A percentile compares a stretch with the other conserved stretches of the same genome.
Evolutionary conservation across 1,139 yeast genomes (phyloP).

Genomic region (Insectozyma bohioensis): DNA sequence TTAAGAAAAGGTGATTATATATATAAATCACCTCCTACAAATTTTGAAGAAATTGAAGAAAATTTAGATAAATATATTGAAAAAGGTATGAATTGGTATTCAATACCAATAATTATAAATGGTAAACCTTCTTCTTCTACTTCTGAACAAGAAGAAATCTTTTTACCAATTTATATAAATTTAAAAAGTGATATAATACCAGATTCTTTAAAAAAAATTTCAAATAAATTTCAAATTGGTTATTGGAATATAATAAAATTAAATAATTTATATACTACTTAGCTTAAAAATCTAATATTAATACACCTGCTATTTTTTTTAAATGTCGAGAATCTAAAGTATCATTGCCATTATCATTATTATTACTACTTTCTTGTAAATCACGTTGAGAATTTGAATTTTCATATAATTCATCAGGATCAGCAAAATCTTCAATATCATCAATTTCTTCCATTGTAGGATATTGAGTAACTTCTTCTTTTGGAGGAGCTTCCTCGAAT

Average conservation of each 20-base stretch:
- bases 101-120: slow-evolving; percentile 26
- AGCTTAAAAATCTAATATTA: slow-evolving; percentile 55
- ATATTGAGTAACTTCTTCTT: slow-evolving; percentile 22
- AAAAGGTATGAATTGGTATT: slow-evolving; percentile 34
- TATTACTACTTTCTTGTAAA: slow-evolving; percentile 17
- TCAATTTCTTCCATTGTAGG: slow-evolving; percentile 17
- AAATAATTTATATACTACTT: slow-evolving; percentile 12
- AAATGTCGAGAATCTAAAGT: slow-evolving; percentile 52
- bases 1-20: slow-evolving; percentile 19
- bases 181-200: slow-evolving; percentile 30
- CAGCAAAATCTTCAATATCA: slow-evolving; percentile 15
- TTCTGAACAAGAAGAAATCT: slow-evolving; percentile 16
- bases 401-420: slow-evolving; percentile 9
- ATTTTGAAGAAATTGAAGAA: slow-evolving; percentile 16
- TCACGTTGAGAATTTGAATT: slow-evolving; percentile 23
- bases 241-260: slow-evolving; percentile 34
- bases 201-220: slow-evolving; percentile 18
- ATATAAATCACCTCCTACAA: slow-evolving; percentile 6
- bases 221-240: slow-evolving; percentile 26
- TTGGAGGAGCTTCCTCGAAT: slow-evolving; percentile 25
- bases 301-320: slow-evolving; percentile 52
- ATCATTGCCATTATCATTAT: slow-evolving; percentile 10
- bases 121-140: slow-evolving; percentile 2
- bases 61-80: slow-evolving; percentile 24
- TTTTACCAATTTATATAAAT: slow-evolving; percentile 35